phyloP scores from a whole-genome alignment of 2,329 filamentous ascomycete genomes.

The Tolypocladium inflatum region DNA sequence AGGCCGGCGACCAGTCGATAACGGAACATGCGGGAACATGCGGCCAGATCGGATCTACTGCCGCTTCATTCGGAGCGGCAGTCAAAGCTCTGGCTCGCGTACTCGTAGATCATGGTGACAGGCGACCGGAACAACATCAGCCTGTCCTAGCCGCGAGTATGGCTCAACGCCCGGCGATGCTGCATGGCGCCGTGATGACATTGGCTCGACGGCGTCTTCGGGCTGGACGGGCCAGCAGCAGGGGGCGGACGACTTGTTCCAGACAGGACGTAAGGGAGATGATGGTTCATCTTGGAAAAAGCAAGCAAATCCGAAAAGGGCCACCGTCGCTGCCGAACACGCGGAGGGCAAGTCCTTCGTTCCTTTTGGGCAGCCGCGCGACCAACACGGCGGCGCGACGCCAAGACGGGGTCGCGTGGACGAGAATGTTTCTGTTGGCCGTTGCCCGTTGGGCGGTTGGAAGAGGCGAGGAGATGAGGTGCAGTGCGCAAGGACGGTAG shows the following conservation, averaged over 20 bases:
- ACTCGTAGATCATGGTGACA: not conserved
- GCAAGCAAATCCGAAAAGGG: not conserved
- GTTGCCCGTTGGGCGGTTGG: not conserved
- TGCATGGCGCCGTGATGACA: not conserved
- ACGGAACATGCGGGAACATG: not conserved
- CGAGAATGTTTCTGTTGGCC: not conserved
- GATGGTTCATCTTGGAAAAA: not conserved
- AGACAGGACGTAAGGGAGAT: conserved; percentile 4
- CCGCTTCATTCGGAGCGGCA: not conserved
- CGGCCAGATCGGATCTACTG: not conserved
- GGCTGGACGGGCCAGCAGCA: not conserved
- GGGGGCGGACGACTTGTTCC: not conserved
- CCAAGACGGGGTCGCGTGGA: not conserved
- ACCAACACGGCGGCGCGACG: not conserved
- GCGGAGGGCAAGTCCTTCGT: not conserved
- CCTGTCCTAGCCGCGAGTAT: not conserved
- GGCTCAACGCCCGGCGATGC: not conserved
- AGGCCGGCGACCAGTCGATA: not conserved
- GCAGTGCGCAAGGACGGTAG: not conserved
- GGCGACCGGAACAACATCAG: not conserved
- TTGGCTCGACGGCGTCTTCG: not conserved
- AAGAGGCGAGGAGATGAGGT: not conserved
- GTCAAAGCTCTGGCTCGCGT: not conserved
- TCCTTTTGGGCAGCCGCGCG: not conserved
- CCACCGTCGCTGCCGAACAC: not conserved